Percentiles rank a stretch among this genome's conserved stretches.
Conservation (phyloP, 768 basidiomycete species). For the Lentinula sp. region DNA sequence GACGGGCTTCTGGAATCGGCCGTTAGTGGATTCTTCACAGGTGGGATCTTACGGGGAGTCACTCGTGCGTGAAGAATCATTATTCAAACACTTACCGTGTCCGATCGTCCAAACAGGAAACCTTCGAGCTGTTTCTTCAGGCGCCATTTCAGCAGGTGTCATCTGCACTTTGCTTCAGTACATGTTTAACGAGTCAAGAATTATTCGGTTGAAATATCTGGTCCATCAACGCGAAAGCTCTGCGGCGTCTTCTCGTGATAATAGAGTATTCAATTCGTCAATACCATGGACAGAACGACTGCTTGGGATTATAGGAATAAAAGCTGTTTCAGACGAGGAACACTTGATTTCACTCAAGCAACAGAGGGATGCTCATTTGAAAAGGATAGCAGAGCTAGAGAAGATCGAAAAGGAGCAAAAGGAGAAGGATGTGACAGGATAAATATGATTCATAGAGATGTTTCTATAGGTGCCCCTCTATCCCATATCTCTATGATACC, state of each 20-base stretch:
- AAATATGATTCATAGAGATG: background rate
- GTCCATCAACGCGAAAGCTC: slow-evolving; percentile 21
- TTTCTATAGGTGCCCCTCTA: slow-evolving; percentile 7
- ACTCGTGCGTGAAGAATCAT: slow-evolving; percentile 41
- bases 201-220: slow-evolving; percentile 55
- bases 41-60: slow-evolving; percentile 48
- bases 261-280: background rate
- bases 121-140: slow-evolving; percentile 46
- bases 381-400: slow-evolving; percentile 56
- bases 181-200: slow-evolving; percentile 60
- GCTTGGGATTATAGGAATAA: slow-evolving; percentile 42
- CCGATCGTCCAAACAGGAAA: slow-evolving; percentile 43
- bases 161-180: slow-evolving; percentile 61
- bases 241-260: background rate
- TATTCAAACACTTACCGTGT: background rate
- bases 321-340: slow-evolving; percentile 64
- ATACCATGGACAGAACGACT: slow-evolving; percentile 32
- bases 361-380: slow-evolving; percentile 48
- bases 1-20: slow-evolving; percentile 64
- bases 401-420: slow-evolving; percentile 30
- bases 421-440: background rate
- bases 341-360: slow-evolving; percentile 56
- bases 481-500: slow-evolving; percentile 65
- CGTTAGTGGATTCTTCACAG: slow-evolving; percentile 67
- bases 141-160: slow-evolving; percentile 52